A percentile compares a stretch with the other conserved stretches of the same genome.
These are phyloP conservation scores for Lippia alba DNA, from an alignment of 305 asterid genomes.

Conservation along the genomic window DNA sequence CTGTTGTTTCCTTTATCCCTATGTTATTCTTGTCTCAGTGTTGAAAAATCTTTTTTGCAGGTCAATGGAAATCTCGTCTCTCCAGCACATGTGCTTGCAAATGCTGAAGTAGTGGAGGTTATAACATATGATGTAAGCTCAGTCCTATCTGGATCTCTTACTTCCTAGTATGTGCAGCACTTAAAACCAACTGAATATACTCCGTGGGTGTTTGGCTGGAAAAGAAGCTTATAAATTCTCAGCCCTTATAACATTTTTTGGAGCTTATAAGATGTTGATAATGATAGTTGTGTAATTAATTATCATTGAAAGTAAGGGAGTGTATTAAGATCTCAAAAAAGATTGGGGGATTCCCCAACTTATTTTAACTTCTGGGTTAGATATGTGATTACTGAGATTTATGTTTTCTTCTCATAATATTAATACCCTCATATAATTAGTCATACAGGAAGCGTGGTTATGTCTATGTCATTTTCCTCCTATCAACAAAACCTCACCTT, in stretches of 20 bases:
- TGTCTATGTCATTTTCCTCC: conserved; percentile 6
- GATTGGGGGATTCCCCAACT: too few species aligned
- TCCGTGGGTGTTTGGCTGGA: too few species aligned
- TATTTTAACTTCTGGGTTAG: neutral
- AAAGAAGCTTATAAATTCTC: too few species aligned
- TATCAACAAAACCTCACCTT: conserved; percentile 3
- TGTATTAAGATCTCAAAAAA: too few species aligned
- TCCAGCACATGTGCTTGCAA: conserved; percentile 76
- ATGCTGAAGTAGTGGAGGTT: conserved; percentile 95
- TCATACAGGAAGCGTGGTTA: neutral
- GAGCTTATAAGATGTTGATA: too few species aligned
- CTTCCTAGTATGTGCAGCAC: neutral
- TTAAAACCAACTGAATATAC: neutral
- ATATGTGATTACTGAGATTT: conserved; percentile 9
- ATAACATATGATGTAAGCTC: conserved; percentile 80
- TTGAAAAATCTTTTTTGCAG: conserved; percentile 50
- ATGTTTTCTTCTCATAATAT: neutral
- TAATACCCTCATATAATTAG: conserved; percentile 8
- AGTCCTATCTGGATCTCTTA: neutral
- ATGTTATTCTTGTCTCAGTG: conserved; percentile 35
- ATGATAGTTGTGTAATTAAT: too few species aligned
- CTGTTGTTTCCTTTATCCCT: neutral
- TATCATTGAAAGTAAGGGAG: too few species aligned
- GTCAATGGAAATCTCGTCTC: conserved; percentile 94
- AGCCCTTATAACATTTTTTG: too few species aligned